Evolutionary conservation across 768 basidiomycete genomes (phyloP).

Genomic region (Porpolomopsis calyptriformis): DNA sequence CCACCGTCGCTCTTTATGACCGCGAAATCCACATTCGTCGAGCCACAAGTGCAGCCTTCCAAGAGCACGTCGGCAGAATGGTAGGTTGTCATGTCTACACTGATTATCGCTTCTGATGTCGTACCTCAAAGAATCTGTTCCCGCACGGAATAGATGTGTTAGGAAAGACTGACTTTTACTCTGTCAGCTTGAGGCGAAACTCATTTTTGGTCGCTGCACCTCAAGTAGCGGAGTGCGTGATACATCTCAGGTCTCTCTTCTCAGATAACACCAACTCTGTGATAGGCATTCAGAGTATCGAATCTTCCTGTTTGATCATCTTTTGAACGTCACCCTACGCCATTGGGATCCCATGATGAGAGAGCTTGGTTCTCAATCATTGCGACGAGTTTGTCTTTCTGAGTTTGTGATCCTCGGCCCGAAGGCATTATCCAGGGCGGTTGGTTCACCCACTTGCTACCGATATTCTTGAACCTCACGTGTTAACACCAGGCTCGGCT

Average conservation of each 20-base stretch:
- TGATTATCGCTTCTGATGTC: constrained; percentile 6
- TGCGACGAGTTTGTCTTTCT: constrained; percentile 54
- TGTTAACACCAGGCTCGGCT: constrained; percentile 40
- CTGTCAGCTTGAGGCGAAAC: constrained; percentile 75
- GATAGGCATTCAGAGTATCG: constrained; percentile 73
- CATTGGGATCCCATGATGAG: constrained; percentile 89
- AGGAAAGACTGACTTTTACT: constrained; percentile 88
- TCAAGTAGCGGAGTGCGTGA: constrained; percentile 70
- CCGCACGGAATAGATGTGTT: constrained; percentile 92
- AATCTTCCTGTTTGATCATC: constrained; percentile 53
- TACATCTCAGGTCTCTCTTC: constrained; percentile 5
- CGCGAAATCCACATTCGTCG: constrained; percentile 90
- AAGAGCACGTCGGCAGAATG: constrained; percentile 91
- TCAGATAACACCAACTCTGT: not conserved
- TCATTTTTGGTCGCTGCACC: constrained; percentile 81
- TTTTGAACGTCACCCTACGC: constrained; percentile 61
- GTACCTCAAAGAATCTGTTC: constrained; percentile 57
- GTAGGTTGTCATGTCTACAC: constrained; percentile 34
- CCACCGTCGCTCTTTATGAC: constrained; percentile 79
- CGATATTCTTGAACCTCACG: constrained; percentile 1
- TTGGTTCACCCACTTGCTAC: constrained; percentile 23
- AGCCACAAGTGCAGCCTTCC: constrained; percentile 95
- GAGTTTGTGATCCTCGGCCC: constrained; percentile 48
- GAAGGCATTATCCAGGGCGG: constrained; percentile 38
- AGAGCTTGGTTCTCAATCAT: constrained; percentile 62